Conservation (phyloP, 1,284 basidiomycete species). For the Exobasidium cylindrosporum region DNA sequence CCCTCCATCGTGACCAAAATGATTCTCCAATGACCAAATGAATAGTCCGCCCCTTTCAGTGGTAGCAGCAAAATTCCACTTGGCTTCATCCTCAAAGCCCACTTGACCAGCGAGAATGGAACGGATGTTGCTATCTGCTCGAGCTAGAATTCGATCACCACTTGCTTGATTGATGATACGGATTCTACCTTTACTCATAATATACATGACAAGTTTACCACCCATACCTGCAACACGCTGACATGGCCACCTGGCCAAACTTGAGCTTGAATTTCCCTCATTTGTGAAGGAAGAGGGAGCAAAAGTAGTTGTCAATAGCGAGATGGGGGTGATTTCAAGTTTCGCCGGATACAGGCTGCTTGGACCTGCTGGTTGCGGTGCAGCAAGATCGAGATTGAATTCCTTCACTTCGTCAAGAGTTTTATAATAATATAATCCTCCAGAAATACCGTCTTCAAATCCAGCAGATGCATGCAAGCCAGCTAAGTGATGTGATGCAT, state of each 20-base stretch:
- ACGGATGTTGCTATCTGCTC: background rate
- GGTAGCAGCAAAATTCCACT: background rate
- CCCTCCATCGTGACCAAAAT: slow-evolving; percentile 6
- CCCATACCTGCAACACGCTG: slow-evolving; percentile 14
- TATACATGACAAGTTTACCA: slow-evolving; percentile 21
- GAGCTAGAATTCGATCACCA: slow-evolving; percentile 18
- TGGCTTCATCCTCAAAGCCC: background rate
- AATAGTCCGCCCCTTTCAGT: background rate
- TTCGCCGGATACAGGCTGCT: slow-evolving; percentile 23
- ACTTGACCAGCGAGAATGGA: background rate
- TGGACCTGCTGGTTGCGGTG: slow-evolving; percentile 25
- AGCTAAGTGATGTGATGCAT: slow-evolving; percentile 6
- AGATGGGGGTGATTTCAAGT: slow-evolving; percentile 24
- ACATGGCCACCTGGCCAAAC: slow-evolving; percentile 20
- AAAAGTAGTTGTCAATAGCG: slow-evolving; percentile 26
- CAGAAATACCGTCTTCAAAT: slow-evolving; percentile 3
- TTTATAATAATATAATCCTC: background rate
- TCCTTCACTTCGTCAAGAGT: background rate
- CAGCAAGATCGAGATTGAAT: slow-evolving; percentile 19
- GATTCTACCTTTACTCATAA: slow-evolving; percentile 29
- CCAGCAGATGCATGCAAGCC: slow-evolving; percentile 4
- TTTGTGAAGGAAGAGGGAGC: slow-evolving; percentile 16
- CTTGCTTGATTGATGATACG: slow-evolving; percentile 26
- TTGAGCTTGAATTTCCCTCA: slow-evolving; percentile 15
- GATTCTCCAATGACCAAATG: background rate